phyloP scores from a whole-genome alignment of 495 filamentous ascomycete genomes.

The Xylaria grammica region DNA sequence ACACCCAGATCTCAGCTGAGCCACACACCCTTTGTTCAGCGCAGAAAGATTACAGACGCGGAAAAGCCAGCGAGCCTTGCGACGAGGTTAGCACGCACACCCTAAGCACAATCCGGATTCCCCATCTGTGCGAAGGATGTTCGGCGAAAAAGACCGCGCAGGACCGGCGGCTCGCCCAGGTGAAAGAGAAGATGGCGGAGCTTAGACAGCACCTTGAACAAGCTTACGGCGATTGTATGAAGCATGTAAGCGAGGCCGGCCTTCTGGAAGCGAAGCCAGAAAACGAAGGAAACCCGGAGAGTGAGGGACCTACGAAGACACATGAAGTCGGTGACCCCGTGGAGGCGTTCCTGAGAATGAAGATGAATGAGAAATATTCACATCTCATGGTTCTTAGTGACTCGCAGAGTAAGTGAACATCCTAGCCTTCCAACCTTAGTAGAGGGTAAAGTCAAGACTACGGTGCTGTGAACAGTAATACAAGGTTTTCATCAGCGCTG shows the following conservation, averaged over 20 bases:
- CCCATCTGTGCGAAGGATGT: neutral
- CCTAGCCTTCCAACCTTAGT: neutral
- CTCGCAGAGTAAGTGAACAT: neutral
- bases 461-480: too few species aligned
- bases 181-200: conserved; percentile 1
- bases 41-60: neutral
- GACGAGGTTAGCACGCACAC: neutral
- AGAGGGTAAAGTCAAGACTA: neutral
- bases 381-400: conserved; percentile 23
- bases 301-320: neutral
- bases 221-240: neutral
- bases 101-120: conserved; percentile 9
- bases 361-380: conserved; percentile 16
- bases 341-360: conserved; percentile 8
- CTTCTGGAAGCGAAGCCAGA: neutral
- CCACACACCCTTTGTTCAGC: neutral
- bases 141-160: neutral
- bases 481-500: too few species aligned
- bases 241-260: conserved; percentile 4
- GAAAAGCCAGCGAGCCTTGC: neutral
- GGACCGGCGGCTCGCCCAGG: neutral
- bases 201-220: neutral
- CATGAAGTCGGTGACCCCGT: conserved; percentile 4
- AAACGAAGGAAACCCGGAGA: neutral
- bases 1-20: neutral